Evolutionary conservation across 108 stramenopile species (phyloP).

Genomic region (Skeletonema menzelii): DNA sequence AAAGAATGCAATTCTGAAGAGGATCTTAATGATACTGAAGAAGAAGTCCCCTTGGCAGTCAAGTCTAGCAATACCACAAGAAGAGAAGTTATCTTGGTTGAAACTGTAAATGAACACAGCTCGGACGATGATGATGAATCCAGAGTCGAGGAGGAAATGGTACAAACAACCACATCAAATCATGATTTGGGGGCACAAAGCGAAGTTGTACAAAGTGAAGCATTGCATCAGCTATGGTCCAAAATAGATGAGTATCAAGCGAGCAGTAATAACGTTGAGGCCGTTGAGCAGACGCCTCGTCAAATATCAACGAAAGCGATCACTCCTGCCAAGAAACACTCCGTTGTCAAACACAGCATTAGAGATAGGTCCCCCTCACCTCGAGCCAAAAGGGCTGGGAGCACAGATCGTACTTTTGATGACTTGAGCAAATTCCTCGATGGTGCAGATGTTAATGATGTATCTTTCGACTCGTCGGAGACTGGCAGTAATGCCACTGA

Average conservation of each 20-base stretch:
- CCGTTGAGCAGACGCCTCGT: neutral
- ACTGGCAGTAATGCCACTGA: neutral
- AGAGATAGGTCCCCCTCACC: neutral
- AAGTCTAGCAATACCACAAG: neutral
- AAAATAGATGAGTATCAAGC: constrained; percentile 5
- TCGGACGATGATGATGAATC: constrained; percentile 5
- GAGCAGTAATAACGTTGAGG: neutral
- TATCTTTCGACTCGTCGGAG: neutral
- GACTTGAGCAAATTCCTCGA: neutral
- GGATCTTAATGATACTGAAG: neutral
- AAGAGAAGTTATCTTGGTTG: constrained; percentile 1
- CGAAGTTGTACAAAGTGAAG: neutral
- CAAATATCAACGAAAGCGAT: neutral
- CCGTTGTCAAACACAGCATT: neutral
- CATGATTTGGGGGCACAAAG: neutral
- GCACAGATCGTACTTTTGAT: neutral
- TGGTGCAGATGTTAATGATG: neutral
- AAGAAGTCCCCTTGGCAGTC: neutral
- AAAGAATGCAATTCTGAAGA: neutral
- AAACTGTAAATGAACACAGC: constrained; percentile 15
- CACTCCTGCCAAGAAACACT: neutral
- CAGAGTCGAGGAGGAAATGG: neutral
- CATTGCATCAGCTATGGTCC: constrained; percentile 1
- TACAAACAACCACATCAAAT: neutral
- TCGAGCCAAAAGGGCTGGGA: neutral